phyloP scores from a whole-genome alignment of 768 basidiomycete genomes.

The Leccinum fibrillosum region DNA sequence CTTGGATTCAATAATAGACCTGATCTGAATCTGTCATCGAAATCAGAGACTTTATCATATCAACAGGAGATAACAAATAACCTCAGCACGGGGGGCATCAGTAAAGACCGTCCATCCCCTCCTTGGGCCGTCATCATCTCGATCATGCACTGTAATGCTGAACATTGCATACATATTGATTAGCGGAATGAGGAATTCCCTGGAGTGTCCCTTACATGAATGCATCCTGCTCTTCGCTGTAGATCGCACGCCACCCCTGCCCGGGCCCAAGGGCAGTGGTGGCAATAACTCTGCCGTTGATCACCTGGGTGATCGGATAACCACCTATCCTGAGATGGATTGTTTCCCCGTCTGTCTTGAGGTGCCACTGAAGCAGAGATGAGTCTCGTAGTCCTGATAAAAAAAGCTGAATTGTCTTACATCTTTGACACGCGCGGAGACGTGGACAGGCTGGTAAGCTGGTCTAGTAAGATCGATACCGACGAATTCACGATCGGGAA shows the following conservation, averaged over 20 bases:
- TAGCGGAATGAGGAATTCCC: background rate
- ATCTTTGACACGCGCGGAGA: background rate
- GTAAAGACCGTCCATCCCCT: too few relatives aligned
- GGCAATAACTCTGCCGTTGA: background rate
- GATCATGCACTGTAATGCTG: too few relatives aligned
- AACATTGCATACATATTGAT: too few relatives aligned
- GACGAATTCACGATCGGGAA: background rate
- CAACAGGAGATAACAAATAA: background rate
- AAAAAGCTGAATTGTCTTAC: background rate
- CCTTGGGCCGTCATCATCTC: too few relatives aligned
- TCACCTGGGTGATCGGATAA: background rate
- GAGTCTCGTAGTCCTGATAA: background rate
- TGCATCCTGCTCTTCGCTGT: background rate
- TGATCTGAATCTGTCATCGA: background rate
- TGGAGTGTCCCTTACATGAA: background rate
- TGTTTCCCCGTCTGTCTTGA: background rate
- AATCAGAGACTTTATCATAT: background rate
- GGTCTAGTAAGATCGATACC: background rate
- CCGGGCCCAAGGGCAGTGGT: background rate
- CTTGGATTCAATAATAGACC: background rate
- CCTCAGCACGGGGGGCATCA: background rate
- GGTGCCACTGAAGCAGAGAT: background rate
- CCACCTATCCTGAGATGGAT: background rate
- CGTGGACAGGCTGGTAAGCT: background rate
- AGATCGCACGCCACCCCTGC: background rate